These are phyloP conservation scores for Fagus sylvatica DNA, from an alignment of 306 rosid species.

Conservation along the genomic window DNA sequence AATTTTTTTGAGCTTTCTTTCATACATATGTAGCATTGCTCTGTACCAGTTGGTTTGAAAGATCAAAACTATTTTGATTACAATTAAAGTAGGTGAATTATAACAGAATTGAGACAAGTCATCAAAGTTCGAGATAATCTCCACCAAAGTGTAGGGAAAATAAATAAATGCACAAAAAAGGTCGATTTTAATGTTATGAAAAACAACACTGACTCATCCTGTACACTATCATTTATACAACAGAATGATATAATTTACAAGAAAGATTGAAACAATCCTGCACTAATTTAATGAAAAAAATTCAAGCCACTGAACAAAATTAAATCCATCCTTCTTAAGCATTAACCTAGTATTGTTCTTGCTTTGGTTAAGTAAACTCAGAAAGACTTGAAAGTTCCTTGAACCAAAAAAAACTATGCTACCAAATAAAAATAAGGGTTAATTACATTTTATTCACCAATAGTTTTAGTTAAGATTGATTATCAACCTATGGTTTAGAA, in stretches of 20 bases:
- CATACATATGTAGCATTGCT: not conserved
- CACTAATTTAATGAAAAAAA: not conserved
- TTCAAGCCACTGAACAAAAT: not conserved
- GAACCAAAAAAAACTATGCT: not conserved
- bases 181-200: not conserved
- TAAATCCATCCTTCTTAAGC: not conserved
- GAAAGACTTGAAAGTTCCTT: not conserved
- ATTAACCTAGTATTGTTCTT: not conserved
- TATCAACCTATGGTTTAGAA: no score
- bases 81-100: not conserved
- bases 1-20: not conserved
- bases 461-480: no score
- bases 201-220: not conserved
- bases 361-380: conserved; percentile 3
- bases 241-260: not conserved
- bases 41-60: not conserved
- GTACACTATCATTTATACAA: not conserved
- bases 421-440: not conserved
- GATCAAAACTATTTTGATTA: not conserved
- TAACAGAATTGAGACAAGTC: not conserved
- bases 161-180: not conserved
- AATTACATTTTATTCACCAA: no score
- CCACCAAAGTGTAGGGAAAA: not conserved
- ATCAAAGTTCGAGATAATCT: not conserved
- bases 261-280: not conserved